phyloP scores from a whole-genome alignment of 371 early-diverging fungal species.

The Actinomortierella wolfii region DNA sequence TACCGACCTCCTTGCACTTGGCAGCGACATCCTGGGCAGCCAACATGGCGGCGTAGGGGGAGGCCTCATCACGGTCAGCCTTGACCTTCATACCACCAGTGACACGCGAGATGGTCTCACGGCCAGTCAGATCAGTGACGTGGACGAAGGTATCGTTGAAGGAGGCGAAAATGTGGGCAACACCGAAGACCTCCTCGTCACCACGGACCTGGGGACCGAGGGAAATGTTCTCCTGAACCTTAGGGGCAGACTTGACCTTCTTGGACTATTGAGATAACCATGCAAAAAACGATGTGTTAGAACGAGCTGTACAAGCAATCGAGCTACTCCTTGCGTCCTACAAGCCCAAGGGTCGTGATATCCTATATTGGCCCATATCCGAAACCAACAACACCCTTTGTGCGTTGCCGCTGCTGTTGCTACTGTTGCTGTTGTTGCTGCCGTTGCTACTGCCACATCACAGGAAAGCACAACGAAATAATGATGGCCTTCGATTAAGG shows the following conservation, averaged over 20 bases:
- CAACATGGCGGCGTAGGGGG: conserved; percentile 99
- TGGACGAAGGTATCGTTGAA: conserved; percentile 99
- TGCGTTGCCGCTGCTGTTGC: background rate
- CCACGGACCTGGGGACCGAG: conserved; percentile 98
- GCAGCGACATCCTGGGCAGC: conserved; percentile 99
- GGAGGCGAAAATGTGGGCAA: conserved; percentile 99
- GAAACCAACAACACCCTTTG: too few relatives aligned
- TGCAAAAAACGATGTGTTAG: background rate
- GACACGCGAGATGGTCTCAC: conserved; percentile 99
- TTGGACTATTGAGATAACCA: conserved; percentile 57
- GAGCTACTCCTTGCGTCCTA: too few relatives aligned
- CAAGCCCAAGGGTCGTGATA: too few relatives aligned
- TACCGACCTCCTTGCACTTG: conserved; percentile 99
- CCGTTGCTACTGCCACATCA: too few relatives aligned
- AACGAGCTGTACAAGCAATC: too few relatives aligned
- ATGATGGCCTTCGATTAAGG: too few relatives aligned
- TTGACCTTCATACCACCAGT: conserved; percentile 99
- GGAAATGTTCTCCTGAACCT: conserved; percentile 85
- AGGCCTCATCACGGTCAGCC: conserved; percentile 99
- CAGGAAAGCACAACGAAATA: too few relatives aligned
- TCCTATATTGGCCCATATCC: too few relatives aligned
- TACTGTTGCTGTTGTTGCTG: too few relatives aligned
- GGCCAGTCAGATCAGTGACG: conserved; percentile 99
- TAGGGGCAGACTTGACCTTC: conserved; percentile 77
- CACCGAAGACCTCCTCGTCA: conserved; percentile 99